Base-by-base conservation (phyloP, 441 rosid genomes). In the Theobroma grandiflorum region DNA sequence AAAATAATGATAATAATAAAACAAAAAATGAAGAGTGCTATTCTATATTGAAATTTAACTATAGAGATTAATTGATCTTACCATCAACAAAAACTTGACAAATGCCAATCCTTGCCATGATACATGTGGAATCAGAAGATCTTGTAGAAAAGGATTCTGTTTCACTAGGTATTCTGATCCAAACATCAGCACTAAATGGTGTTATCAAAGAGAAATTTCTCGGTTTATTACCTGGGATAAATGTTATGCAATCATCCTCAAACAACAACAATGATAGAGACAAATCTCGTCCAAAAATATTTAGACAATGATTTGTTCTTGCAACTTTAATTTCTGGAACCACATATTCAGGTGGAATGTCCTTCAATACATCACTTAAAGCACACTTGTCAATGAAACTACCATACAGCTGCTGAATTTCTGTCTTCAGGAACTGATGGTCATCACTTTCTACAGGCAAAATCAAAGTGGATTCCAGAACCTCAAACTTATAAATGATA, bases 161-260 rank as follows among this genome's bases (percentile, higher is more conserved):
- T 84, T 89, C 89, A 81, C 85, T 82, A 58, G 98, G 97, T 82
- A 97, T 86, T 85, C 93, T 89, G 76, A 94, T 87, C 99, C 99
- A 93, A 35, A 90, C 82, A 80, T 95, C 97, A 70, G 91, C 97
- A 87, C 82, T 83, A 43, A 90, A 77, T 10, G 91, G 90, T 55
- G 88, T 79, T 79, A 92, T 87, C 77, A 97, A 85, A 62, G 85
- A 62, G 82, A 85, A 78, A 70, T 74, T 87, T 80, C 80, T 74
- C 67, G 81, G 74, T 49, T 66, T 78, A 26, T 82, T 69, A 61
- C 83, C 86, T 78, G 82, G 78, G 81, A 86, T 83, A 82, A 80
- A 65, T 42, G 77, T 71, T 55, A 85, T 70, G 80, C 81, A 83
- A 83, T 89, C 91, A 86, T 88, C 85, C 84, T 87, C 80, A 47